Percentiles rank a stretch among this genome's conserved stretches.
These are phyloP conservation scores for Amylocystis lapponica DNA, from an alignment of 768 basidiomycete species.

Conservation along the genomic window DNA sequence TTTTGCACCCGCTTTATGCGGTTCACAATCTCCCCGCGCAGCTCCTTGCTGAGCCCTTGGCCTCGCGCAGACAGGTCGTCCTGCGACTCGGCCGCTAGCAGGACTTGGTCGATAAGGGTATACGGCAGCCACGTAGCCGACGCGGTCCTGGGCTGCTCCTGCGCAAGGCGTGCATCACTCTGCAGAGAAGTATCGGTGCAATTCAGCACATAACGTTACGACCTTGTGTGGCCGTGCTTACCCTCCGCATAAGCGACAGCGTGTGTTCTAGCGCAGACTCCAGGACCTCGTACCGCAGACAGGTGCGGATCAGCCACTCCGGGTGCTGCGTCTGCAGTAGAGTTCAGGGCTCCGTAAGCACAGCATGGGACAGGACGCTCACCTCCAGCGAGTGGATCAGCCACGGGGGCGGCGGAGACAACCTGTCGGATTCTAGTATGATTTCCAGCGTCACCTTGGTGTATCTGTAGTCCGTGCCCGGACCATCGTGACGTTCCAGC, in stretches of 20 bases:
- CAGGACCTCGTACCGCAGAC: slow-evolving; percentile 73
- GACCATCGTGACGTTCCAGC: slow-evolving; percentile 70
- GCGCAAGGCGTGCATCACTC: slow-evolving; percentile 49
- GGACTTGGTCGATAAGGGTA: slow-evolving; percentile 76
- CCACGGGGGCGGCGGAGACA: slow-evolving; percentile 73
- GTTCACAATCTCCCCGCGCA: slow-evolving; percentile 56
- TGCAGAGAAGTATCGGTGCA: slow-evolving; percentile 20
- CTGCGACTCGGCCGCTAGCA: slow-evolving; percentile 54
- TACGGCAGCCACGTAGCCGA: slow-evolving; percentile 78
- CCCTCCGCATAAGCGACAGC: slow-evolving; percentile 67
- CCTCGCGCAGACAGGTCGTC: slow-evolving; percentile 41
- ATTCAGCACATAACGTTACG: slow-evolving; percentile 8
- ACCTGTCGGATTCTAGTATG: slow-evolving; percentile 60
- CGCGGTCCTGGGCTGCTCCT: slow-evolving; percentile 47
- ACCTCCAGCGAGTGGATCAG: slow-evolving; percentile 74
- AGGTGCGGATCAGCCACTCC: slow-evolving; percentile 77
- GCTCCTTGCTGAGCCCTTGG: slow-evolving; percentile 36
- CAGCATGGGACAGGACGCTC: slow-evolving; percentile 8
- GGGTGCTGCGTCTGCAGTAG: slow-evolving; percentile 57
- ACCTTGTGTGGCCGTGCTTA: too few relatives aligned
- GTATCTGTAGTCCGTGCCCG: slow-evolving; percentile 69
- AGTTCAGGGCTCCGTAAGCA: neutral
- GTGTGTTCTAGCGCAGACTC: slow-evolving; percentile 73
- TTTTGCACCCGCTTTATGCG: slow-evolving; percentile 68
- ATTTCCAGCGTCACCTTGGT: slow-evolving; percentile 73